Evolutionary conservation across 352 stramenopile genomes (phyloP).

Genomic region (Phytophthora pseudosyringae): DNA sequence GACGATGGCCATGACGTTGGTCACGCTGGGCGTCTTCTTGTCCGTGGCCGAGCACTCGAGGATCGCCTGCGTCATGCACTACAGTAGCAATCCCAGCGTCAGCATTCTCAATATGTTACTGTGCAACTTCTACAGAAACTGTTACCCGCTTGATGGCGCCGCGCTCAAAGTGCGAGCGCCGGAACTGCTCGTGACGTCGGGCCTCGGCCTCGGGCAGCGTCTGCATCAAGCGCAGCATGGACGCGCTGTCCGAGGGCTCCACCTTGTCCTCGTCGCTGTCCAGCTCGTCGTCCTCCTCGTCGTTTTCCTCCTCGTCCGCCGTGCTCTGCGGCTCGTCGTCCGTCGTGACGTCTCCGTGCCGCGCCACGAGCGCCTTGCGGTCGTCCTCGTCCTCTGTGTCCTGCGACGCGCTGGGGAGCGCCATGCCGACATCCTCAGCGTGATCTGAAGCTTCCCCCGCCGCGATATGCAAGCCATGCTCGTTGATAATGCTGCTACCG

Average conservation of each 20-base stretch:
- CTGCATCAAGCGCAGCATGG: slow-evolving; percentile 82
- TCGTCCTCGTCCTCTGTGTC: slow-evolving; percentile 58
- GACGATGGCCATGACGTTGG: slow-evolving; percentile 88
- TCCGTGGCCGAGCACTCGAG: slow-evolving; percentile 66
- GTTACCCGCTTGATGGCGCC: slow-evolving; percentile 78
- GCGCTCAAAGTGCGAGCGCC: slow-evolving; percentile 84
- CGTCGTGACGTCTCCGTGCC: slow-evolving; percentile 49
- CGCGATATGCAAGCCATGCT: background rate
- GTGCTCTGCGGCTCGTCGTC: slow-evolving; percentile 58
- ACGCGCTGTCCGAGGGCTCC: slow-evolving; percentile 60
- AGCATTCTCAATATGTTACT: background rate
- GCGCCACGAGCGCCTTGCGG: slow-evolving; percentile 17
- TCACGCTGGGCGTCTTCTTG: slow-evolving; percentile 63
- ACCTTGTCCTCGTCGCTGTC: slow-evolving; percentile 56
- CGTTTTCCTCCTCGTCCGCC: slow-evolving; percentile 60
- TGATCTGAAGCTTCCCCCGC: background rate
- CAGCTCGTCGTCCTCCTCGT: slow-evolving; percentile 54
- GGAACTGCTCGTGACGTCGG: slow-evolving; percentile 82
- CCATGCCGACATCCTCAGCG: slow-evolving; percentile 37
- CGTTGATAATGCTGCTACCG: background rate
- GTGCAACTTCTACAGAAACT: background rate
- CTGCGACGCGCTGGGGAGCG: slow-evolving; percentile 42
- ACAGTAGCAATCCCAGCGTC: slow-evolving; percentile 6
- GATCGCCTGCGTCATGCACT: slow-evolving; percentile 84
- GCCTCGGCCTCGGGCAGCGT: slow-evolving; percentile 68